A percentile compares a stretch with the other conserved stretches of the same genome.
phyloP scores from a whole-genome alignment of 2,329 filamentous ascomycete genomes.

The Hymenoscyphus fraxineus region DNA sequence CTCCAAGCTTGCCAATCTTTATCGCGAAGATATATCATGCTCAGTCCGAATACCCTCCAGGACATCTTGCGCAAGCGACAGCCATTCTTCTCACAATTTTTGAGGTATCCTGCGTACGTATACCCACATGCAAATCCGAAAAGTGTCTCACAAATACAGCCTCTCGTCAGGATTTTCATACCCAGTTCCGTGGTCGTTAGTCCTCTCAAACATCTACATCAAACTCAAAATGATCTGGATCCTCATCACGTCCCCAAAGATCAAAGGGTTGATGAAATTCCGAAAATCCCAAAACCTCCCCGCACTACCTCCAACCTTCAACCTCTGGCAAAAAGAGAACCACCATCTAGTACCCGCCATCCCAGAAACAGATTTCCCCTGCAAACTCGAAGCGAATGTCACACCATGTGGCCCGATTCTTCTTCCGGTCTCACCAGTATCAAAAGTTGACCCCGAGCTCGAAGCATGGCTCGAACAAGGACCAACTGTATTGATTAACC shows the following conservation, averaged over 20 bases:
- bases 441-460: constrained; percentile 41
- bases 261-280: constrained; percentile 26
- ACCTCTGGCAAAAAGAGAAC: constrained; percentile 33
- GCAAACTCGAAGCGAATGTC: constrained; percentile 39
- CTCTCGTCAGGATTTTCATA: constrained; percentile 43
- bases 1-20: constrained; percentile 41
- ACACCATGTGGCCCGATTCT: constrained; percentile 47
- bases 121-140: constrained; percentile 6
- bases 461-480: constrained; percentile 40
- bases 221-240: constrained; percentile 31
- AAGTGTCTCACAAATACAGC: constrained; percentile 34
- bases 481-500: constrained; percentile 46
- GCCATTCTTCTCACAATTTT: constrained; percentile 35
- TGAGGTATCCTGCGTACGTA: constrained; percentile 40
- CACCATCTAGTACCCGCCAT: constrained; percentile 24
- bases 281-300: constrained; percentile 30
- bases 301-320: constrained; percentile 28
- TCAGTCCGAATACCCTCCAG: constrained; percentile 45
- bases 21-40: constrained; percentile 35
- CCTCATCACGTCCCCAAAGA: constrained; percentile 20
- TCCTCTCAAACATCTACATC: constrained; percentile 42
- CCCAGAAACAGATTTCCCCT: constrained; percentile 36
- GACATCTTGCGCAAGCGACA: constrained; percentile 41
- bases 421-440: constrained; percentile 34
- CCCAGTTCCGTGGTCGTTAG: constrained; percentile 43